phyloP scores from a whole-genome alignment of 345 rosid genomes.

The Rhizophora mangle region DNA sequence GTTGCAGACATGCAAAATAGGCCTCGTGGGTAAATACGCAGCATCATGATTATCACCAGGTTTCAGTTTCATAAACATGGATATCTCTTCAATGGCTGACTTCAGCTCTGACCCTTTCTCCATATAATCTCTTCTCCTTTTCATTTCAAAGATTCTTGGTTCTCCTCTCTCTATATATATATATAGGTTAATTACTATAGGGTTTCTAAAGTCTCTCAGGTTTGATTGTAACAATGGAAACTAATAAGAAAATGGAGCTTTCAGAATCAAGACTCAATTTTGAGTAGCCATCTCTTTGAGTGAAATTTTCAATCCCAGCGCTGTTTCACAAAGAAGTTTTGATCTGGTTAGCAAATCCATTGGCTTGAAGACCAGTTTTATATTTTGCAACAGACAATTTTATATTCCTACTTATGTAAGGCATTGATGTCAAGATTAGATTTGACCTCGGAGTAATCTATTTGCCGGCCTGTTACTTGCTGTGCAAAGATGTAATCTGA shows the following conservation, averaged over 20 bases:
- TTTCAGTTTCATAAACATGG: conserved; percentile 42
- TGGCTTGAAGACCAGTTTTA: conserved; percentile 7
- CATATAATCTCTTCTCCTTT: conserved; percentile 63
- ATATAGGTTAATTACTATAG: not conserved
- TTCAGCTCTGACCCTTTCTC: conserved; percentile 57
- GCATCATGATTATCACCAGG: conserved; percentile 26
- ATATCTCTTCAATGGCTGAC: conserved; percentile 77
- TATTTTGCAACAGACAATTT: not conserved
- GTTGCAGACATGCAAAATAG: conserved; percentile 61
- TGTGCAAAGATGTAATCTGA: not conserved
- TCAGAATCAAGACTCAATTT: not conserved
- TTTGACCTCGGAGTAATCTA: conserved; percentile 45
- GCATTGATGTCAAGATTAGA: conserved; percentile 34
- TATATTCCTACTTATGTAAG: not conserved
- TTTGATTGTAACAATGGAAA: not conserved
- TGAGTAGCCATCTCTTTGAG: not conserved
- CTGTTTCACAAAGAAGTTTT: not conserved
- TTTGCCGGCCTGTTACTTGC: conserved; percentile 9
- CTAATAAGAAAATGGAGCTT: not conserved
- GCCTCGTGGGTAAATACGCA: conserved; percentile 53
- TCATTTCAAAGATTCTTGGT: conserved; percentile 36
- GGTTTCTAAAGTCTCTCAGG: conserved; percentile 1
- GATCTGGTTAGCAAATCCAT: conserved; percentile 8
- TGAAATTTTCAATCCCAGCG: not conserved
- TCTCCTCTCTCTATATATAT: not conserved